Evolutionary conservation across 805 yeast species (phyloP).

Genomic region (Candida endomychidarum): DNA sequence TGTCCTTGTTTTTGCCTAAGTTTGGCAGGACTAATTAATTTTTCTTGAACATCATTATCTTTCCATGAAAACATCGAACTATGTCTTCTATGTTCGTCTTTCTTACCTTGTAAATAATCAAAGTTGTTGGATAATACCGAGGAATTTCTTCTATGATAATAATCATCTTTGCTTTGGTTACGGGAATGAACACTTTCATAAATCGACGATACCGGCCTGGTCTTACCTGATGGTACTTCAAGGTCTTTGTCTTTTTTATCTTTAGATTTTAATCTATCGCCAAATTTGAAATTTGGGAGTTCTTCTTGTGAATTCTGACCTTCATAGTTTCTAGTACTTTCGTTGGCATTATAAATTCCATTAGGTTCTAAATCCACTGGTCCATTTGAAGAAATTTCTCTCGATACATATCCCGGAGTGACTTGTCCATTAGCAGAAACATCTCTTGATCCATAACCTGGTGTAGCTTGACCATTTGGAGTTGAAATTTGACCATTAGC

Average conservation of each 20-base stretch:
- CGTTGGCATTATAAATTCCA: no score
- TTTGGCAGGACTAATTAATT: slow-evolving; percentile 27
- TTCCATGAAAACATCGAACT: slow-evolving; percentile 59
- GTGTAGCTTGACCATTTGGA: slow-evolving; percentile 2
- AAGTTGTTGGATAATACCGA: slow-evolving; percentile 21
- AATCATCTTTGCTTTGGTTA: slow-evolving; percentile 41
- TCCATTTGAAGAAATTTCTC: no score
- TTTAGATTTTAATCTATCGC: neutral
- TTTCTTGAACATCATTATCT: slow-evolving; percentile 14
- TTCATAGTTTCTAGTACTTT: no score
- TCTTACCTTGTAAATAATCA: slow-evolving; percentile 12
- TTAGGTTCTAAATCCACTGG: no score
- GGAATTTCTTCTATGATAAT: slow-evolving; percentile 30
- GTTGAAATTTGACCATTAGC: no score
- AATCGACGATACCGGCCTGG: slow-evolving; percentile 47
- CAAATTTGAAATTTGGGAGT: slow-evolving; percentile 8
- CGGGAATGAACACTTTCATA: slow-evolving; percentile 39
- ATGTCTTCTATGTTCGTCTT: slow-evolving; percentile 50
- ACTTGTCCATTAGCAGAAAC: no score
- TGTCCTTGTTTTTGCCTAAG: slow-evolving; percentile 18
- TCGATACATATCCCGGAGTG: no score
- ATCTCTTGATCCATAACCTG: no score
- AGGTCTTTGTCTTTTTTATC: neutral
- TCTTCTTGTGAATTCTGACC: slow-evolving; percentile 1
- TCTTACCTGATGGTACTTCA: neutral